Conservation (phyloP, 2,329 filamentous ascomycete species). For the Bipolaris victoriae region DNA sequence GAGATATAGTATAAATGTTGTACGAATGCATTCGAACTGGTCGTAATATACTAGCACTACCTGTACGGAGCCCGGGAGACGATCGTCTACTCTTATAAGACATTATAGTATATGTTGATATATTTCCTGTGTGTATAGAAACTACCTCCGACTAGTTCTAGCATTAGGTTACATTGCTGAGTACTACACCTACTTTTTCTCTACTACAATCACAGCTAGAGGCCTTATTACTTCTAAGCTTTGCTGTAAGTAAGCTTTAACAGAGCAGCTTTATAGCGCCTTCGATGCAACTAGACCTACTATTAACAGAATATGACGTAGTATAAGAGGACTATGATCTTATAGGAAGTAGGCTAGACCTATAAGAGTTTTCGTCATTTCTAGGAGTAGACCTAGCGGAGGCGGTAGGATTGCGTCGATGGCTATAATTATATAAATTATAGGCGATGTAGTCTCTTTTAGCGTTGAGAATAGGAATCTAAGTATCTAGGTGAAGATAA, state of each 20-base stretch:
- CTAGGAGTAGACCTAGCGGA: not conserved
- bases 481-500: not conserved
- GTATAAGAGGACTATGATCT: not conserved
- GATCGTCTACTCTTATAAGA: not conserved
- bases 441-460: not conserved
- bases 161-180: not conserved
- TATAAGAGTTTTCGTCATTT: conserved; percentile 3
- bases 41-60: not conserved
- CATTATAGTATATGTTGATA: not conserved
- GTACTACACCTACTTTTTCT: not conserved
- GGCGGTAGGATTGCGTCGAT: not conserved
- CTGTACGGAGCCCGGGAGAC: not conserved
- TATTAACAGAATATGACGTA: not conserved
- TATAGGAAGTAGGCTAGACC: not conserved
- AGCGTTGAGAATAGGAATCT: not conserved
- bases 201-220: not conserved
- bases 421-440: not conserved
- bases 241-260: not conserved
- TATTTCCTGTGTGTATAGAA: not conserved
- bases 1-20: not conserved
- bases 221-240: not conserved
- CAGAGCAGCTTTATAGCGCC: not conserved
- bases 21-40: not conserved
- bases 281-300: not conserved
- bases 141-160: not conserved